Evolutionary conservation across 495 filamentous ascomycete genomes (phyloP).

Genomic region (Neurospora sp.): DNA sequence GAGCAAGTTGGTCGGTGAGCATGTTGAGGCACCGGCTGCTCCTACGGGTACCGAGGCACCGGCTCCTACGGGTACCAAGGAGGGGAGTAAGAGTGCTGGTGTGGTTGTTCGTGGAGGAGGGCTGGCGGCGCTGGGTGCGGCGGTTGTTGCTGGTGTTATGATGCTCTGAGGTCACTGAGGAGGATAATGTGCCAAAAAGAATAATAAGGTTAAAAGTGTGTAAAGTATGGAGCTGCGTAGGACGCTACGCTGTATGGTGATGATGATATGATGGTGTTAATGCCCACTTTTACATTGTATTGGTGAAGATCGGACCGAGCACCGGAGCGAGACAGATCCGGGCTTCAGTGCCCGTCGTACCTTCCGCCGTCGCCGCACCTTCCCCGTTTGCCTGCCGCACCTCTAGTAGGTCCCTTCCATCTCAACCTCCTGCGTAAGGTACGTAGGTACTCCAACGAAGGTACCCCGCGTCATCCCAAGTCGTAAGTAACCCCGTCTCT

Average conservation of each 20-base stretch:
- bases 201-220: too few species aligned
- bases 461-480: too few species aligned
- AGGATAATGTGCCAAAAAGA: too few species aligned
- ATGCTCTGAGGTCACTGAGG: neutral
- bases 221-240: too few species aligned
- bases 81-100: slow-evolving; percentile 12
- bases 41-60: neutral
- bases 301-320: neutral
- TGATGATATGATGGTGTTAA: neutral
- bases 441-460: too few species aligned
- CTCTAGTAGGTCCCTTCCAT: too few species aligned
- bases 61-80: slow-evolving; percentile 8
- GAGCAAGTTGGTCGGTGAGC: slow-evolving; percentile 15
- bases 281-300: neutral
- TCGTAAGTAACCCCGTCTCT: too few species aligned
- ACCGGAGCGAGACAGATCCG: neutral
- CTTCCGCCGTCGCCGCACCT: neutral
- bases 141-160: slow-evolving; percentile 12
- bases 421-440: too few species aligned
- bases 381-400: too few species aligned
- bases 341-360: neutral
- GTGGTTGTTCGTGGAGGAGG: slow-evolving; percentile 10
- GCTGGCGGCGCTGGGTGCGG: neutral
- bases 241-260: neutral
- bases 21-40: neutral